These are phyloP conservation scores for Pestalotiopsis sp. DNA, from an alignment of 2,329 filamentous ascomycete species.

Conservation along the genomic window DNA sequence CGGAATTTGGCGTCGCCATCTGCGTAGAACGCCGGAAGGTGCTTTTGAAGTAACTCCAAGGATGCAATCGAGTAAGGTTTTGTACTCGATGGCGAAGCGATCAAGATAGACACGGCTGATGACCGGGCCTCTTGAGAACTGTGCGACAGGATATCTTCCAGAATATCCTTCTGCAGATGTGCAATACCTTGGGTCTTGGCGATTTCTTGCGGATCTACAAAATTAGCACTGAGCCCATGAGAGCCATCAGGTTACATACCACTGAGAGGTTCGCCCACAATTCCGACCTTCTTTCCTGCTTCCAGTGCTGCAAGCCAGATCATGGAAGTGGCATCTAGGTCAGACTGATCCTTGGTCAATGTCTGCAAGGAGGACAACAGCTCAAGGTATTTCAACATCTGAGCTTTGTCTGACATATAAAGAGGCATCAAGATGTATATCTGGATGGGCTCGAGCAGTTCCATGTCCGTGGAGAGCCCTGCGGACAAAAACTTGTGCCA, in stretches of 20 bases:
- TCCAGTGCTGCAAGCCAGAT: slow-evolving; percentile 70
- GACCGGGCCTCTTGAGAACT: slow-evolving; percentile 69
- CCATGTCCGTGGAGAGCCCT: slow-evolving; percentile 48
- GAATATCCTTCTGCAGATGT: slow-evolving; percentile 41
- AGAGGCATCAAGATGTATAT: slow-evolving; percentile 65
- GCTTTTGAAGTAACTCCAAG: slow-evolving; percentile 62
- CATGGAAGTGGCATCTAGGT: slow-evolving; percentile 55
- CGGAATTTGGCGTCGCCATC: slow-evolving; percentile 87
- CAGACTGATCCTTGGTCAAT: slow-evolving; percentile 44
- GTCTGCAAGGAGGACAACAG: slow-evolving; percentile 54
- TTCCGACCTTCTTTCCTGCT: slow-evolving; percentile 68
- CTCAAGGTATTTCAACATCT: slow-evolving; percentile 59
- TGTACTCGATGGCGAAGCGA: slow-evolving; percentile 74
- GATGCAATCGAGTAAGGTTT: slow-evolving; percentile 67
- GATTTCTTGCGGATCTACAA: slow-evolving; percentile 22
- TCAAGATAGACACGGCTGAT: slow-evolving; percentile 79
- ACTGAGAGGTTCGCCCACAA: slow-evolving; percentile 68
- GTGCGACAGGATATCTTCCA: slow-evolving; percentile 56
- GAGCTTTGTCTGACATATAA: slow-evolving; percentile 58
- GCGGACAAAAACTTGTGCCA: slow-evolving; percentile 61
- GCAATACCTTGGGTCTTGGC: slow-evolving; percentile 24
- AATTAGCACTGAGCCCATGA: slow-evolving; percentile 11
- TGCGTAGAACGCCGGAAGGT: slow-evolving; percentile 73
- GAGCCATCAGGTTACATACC: slow-evolving; percentile 13
- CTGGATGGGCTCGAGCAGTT: slow-evolving; percentile 63